phyloP scores from a whole-genome alignment of 352 stramenopile species.

The Globisporangium viniferum region DNA sequence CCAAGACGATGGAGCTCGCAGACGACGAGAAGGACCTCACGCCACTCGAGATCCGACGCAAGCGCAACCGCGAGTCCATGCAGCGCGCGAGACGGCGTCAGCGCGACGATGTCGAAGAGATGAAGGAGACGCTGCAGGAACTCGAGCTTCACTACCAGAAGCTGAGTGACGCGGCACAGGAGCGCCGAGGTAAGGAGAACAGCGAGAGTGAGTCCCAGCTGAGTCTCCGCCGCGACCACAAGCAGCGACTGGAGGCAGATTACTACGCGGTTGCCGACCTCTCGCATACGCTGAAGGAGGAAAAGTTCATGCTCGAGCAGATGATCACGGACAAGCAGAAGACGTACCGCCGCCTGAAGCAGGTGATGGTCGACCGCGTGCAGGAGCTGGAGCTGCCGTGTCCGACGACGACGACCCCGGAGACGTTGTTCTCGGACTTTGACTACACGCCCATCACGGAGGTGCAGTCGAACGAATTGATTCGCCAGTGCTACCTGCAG shows the following conservation, averaged over 20 bases:
- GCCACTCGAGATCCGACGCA: conserved; percentile 46
- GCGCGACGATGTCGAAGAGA: conserved; percentile 45
- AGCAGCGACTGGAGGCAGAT: conserved; percentile 29
- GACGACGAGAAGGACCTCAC: conserved; percentile 36
- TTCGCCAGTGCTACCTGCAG: conserved; percentile 55
- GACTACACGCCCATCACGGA: conserved; percentile 56
- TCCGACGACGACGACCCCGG: conserved; percentile 29
- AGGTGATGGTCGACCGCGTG: conserved; percentile 30
- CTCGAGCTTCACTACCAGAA: conserved; percentile 43
- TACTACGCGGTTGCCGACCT: conserved; percentile 53
- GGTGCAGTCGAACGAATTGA: conserved; percentile 44
- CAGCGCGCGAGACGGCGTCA: conserved; percentile 41
- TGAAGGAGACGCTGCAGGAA: conserved; percentile 44
- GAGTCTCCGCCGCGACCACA: background rate
- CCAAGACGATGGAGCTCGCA: conserved; percentile 7
- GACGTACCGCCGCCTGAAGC: conserved; percentile 21
- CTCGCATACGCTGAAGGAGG: conserved; percentile 52
- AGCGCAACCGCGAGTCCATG: conserved; percentile 59
- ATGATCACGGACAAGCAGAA: conserved; percentile 22
- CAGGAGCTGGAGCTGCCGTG: conserved; percentile 45
- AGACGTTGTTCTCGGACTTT: conserved; percentile 35
- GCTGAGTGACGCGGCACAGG: conserved; percentile 34
- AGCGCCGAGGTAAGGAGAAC: conserved; percentile 12
- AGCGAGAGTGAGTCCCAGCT: background rate
- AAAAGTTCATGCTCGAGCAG: conserved; percentile 58